Percentiles rank a stretch among this genome's conserved stretches.
These are phyloP conservation scores for Polyporus tsugae DNA, from an alignment of 1,284 basidiomycete genomes.

Conservation along the genomic window DNA sequence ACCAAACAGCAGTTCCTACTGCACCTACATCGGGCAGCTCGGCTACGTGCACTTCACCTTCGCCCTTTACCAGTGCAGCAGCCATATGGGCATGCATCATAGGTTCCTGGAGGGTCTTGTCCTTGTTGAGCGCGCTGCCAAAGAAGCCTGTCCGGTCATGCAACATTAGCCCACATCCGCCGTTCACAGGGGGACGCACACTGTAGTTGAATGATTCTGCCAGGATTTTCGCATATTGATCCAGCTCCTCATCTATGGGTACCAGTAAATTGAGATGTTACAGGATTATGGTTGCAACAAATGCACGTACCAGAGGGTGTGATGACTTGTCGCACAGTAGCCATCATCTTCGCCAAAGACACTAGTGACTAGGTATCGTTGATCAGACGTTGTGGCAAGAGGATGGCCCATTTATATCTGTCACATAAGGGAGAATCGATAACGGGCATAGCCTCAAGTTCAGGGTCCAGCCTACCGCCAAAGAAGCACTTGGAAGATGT, in stretches of 20 bases:
- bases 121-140: slow-evolving; percentile 17
- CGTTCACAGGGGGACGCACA: slow-evolving; percentile 9
- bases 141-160: slow-evolving; percentile 21
- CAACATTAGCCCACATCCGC: background rate
- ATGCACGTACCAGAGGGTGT: background rate
- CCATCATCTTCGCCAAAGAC: background rate
- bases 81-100: slow-evolving; percentile 26
- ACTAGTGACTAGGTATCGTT: background rate
- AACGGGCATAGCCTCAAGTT: background rate
- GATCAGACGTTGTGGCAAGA: background rate
- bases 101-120: slow-evolving; percentile 24
- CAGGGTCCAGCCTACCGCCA: background rate
- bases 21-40: slow-evolving; percentile 23
- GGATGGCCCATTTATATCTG: background rate
- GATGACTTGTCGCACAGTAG: background rate
- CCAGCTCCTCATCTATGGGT: background rate
- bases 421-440: background rate
- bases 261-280: background rate
- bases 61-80: slow-evolving; percentile 16
- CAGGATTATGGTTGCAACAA: background rate
- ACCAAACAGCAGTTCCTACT: slow-evolving; percentile 28
- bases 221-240: slow-evolving; percentile 15
- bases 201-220: slow-evolving; percentile 28
- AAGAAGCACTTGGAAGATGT: background rate
- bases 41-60: slow-evolving; percentile 28